Conservation (phyloP, 768 basidiomycete genomes). For the Exidia glandulosa region DNA sequence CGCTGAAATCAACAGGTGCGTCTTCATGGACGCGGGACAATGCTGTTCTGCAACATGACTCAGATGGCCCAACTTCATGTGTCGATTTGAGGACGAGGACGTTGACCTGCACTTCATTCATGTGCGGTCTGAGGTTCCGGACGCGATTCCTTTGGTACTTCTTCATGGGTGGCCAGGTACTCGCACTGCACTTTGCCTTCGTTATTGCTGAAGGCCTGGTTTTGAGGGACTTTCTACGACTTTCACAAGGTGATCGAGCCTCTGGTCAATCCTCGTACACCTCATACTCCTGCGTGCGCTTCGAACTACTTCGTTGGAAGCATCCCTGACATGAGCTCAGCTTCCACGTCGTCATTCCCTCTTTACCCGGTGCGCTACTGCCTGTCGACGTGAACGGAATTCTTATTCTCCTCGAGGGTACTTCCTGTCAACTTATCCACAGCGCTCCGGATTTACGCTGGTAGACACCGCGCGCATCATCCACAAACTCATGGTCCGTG, state of each 20-base stretch:
- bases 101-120: constrained; percentile 9
- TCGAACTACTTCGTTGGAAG: not conserved
- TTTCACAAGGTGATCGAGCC: constrained; percentile 11
- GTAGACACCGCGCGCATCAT: constrained; percentile 8
- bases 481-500: constrained; percentile 9
- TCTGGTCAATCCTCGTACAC: constrained; percentile 4
- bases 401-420: not conserved
- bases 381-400: not conserved
- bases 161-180: constrained; percentile 10
- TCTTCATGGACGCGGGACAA: not conserved
- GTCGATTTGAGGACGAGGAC: constrained; percentile 3
- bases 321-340: not conserved
- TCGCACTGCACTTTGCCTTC: not conserved
- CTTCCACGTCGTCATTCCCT: constrained; percentile 10
- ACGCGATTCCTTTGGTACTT: constrained; percentile 7
- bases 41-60: not conserved
- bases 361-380: constrained; percentile 4
- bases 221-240: constrained; percentile 10
- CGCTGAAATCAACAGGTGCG: not conserved
- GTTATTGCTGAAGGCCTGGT: not conserved
- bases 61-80: constrained; percentile 5
- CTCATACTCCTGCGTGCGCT: constrained; percentile 4
- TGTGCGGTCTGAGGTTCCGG: constrained; percentile 1
- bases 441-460: constrained; percentile 5
- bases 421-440: constrained; percentile 8